phyloP scores from a whole-genome alignment of 1,284 basidiomycete species.

The Melampsora larici-populina region DNA sequence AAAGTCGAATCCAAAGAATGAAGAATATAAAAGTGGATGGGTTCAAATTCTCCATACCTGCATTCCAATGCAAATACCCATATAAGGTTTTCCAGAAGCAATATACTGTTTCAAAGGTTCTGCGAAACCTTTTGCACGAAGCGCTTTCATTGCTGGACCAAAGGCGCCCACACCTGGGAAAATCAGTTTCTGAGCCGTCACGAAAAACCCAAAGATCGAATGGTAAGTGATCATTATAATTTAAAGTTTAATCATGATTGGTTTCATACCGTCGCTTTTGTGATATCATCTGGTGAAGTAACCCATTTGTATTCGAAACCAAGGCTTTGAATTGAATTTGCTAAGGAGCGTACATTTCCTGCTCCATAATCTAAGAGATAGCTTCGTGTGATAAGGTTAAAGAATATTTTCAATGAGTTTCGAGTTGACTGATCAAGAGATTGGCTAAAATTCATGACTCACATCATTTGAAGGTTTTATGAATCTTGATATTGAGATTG shows the following conservation, averaged over 20 bases:
- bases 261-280: slow-evolving; percentile 4
- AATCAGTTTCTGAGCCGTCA: slow-evolving; percentile 70
- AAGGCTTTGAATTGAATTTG: background rate
- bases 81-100: slow-evolving; percentile 80
- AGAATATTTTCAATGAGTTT: background rate
- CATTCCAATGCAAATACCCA: slow-evolving; percentile 91
- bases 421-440: background rate
- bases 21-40: background rate
- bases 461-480: background rate
- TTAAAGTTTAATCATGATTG: background rate
- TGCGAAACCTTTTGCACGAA: slow-evolving; percentile 70
- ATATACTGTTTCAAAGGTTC: slow-evolving; percentile 82
- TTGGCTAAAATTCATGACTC: background rate
- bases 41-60: slow-evolving; percentile 58
- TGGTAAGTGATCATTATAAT: background rate
- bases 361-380: slow-evolving; percentile 94
- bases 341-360: slow-evolving; percentile 77
- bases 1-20: background rate
- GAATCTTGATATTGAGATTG: too few species aligned
- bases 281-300: slow-evolving; percentile 31
- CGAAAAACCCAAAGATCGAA: background rate
- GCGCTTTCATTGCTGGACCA: slow-evolving; percentile 76
- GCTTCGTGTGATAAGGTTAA: background rate
- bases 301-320: slow-evolving; percentile 20
- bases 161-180: slow-evolving; percentile 99